Percentiles rank a stretch among this genome's conserved stretches.
These are phyloP conservation scores for Chalciporus piperatoides DNA, from an alignment of 1,284 basidiomycete species.

Conservation along the genomic window DNA sequence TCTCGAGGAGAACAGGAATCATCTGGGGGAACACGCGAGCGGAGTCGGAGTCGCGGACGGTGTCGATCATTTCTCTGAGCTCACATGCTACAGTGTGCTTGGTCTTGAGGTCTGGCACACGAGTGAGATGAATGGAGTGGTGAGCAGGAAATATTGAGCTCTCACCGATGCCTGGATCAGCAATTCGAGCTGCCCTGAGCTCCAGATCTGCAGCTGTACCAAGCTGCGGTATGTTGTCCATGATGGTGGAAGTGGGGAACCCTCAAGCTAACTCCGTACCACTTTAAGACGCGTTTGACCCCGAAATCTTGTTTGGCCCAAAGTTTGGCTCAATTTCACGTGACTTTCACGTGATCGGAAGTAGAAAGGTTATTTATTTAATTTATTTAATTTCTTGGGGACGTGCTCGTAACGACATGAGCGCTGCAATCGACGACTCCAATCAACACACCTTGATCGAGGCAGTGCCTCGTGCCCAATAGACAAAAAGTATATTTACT, in stretches of 20 bases:
- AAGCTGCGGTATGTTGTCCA: constrained; percentile 45
- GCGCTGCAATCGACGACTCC: too few relatives aligned
- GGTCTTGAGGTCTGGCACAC: constrained; percentile 58
- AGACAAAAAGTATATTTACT: neutral
- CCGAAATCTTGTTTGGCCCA: constrained; percentile 31
- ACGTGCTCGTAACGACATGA: too few relatives aligned
- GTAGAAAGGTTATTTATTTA: too few relatives aligned
- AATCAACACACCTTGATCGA: neutral
- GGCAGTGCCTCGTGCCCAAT: neutral
- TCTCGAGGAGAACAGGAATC: constrained; percentile 77
- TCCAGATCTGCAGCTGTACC: constrained; percentile 61
- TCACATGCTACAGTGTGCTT: constrained; percentile 74
- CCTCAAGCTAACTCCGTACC: neutral
- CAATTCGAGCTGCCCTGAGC: constrained; percentile 63
- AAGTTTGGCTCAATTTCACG: constrained; percentile 31
- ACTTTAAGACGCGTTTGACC: constrained; percentile 21
- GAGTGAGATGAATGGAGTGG: constrained; percentile 1
- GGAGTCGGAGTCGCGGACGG: constrained; percentile 78
- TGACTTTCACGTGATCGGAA: constrained; percentile 27
- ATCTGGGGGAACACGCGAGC: constrained; percentile 67
- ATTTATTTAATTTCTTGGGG: too few relatives aligned
- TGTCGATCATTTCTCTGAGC: constrained; percentile 85
- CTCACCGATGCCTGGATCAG: constrained; percentile 68
- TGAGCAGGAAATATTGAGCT: constrained; percentile 3
- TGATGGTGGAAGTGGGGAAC: constrained; percentile 32